Conservation (phyloP, 2,329 filamentous ascomycete species). For the Lachnellula cervina region DNA sequence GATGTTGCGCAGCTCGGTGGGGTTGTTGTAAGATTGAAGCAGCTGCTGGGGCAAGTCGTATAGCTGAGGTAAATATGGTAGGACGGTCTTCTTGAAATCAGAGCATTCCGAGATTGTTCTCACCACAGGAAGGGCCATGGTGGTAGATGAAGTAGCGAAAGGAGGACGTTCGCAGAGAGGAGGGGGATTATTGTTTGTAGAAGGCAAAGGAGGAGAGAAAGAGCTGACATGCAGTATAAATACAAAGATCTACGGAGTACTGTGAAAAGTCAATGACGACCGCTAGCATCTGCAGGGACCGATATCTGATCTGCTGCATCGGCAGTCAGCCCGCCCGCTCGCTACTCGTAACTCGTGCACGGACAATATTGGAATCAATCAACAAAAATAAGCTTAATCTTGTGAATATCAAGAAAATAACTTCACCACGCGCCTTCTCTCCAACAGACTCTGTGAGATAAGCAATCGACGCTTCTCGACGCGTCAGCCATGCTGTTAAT, state of each 20-base stretch:
- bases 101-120: slow-evolving; percentile 68
- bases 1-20: slow-evolving; percentile 60
- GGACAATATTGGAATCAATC: background rate
- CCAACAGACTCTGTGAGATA: background rate
- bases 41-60: slow-evolving; percentile 63
- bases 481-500: slow-evolving; percentile 3
- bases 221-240: background rate
- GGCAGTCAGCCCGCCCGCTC: background rate
- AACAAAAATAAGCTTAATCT: background rate
- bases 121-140: slow-evolving; percentile 71
- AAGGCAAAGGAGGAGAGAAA: background rate
- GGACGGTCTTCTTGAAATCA: slow-evolving; percentile 68
- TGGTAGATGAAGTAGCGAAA: background rate
- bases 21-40: slow-evolving; percentile 53
- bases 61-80: slow-evolving; percentile 68
- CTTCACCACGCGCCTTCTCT: slow-evolving; percentile 6
- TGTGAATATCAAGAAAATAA: background rate
- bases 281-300: background rate
- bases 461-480: background rate
- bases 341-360: too few relatives aligned
- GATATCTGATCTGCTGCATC: background rate
- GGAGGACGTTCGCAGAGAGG: background rate
- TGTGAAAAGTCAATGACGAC: background rate
- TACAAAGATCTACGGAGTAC: background rate
- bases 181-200: background rate